Conservation (phyloP, 768 basidiomycete genomes). For the Kwoniella pini region DNA sequence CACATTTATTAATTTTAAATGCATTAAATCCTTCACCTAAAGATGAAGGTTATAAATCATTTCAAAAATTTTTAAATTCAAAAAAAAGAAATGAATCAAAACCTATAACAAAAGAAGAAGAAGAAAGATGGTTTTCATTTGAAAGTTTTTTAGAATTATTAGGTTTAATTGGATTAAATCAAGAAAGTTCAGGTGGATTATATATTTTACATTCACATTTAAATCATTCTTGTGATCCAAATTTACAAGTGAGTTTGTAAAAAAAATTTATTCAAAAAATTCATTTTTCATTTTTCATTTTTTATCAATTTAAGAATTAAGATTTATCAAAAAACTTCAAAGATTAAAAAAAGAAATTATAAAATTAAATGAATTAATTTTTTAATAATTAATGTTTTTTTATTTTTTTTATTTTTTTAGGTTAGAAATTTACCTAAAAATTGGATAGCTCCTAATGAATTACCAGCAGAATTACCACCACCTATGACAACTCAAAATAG, state of each 20-base stretch:
- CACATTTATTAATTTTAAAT: conserved; percentile 62
- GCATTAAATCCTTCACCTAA: conserved; percentile 65
- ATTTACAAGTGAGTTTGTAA: conserved; percentile 62
- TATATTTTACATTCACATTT: conserved; percentile 83
- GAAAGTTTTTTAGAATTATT: conserved; percentile 71
- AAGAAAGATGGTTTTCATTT: conserved; percentile 69
- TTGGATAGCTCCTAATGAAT: conserved; percentile 22
- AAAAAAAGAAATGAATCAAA: conserved; percentile 41
- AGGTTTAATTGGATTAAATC: conserved; percentile 77
- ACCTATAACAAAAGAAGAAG: conserved; percentile 58
- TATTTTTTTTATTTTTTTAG: conserved; percentile 57
- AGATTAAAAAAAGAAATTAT: no score
- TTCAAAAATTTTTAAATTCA: conserved; percentile 19
- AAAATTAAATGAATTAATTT: no score
- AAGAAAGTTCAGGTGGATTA: conserved; percentile 82
- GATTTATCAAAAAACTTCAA: no score
- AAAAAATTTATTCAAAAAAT: no score
- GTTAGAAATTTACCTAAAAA: conserved; percentile 43
- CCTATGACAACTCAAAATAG: conserved; percentile 66
- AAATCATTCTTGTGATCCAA: conserved; percentile 82
- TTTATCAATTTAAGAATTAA: no score
- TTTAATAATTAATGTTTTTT: no score
- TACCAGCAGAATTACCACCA: conserved; percentile 33
- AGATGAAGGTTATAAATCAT: conserved; percentile 26
- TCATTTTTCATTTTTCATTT: not conserved